These are phyloP conservation scores for Coemansia sp. DNA, from an alignment of 192 early-diverging fungal genomes.

Conservation along the genomic window DNA sequence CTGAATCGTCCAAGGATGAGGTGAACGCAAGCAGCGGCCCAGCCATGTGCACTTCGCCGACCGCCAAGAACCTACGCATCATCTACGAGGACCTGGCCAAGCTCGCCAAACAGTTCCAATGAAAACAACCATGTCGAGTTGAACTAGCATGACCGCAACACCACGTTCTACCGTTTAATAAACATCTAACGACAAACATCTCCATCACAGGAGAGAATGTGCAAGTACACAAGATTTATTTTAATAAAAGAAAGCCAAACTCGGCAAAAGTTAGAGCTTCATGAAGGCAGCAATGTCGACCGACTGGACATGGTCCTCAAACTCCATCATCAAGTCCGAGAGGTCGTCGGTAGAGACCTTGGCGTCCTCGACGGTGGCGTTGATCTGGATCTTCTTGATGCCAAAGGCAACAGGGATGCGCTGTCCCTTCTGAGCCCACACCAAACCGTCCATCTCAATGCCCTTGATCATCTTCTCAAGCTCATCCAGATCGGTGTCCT, in stretches of 20 bases:
- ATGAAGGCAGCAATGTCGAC: slow-evolving; percentile 86
- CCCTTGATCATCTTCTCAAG: slow-evolving; percentile 70
- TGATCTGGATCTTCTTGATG: slow-evolving; percentile 95
- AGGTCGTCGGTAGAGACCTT: slow-evolving; percentile 89
- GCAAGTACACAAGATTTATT: slow-evolving; percentile 9
- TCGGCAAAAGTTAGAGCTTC: slow-evolving; percentile 70
- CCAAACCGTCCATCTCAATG: slow-evolving; percentile 84
- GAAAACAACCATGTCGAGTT: not conserved
- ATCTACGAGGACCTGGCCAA: slow-evolving; percentile 35
- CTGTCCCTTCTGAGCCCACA: slow-evolving; percentile 80
- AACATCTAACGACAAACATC: not conserved
- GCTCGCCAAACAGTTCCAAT: slow-evolving; percentile 31
- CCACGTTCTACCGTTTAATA: not conserved
- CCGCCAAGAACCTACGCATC: slow-evolving; percentile 37
- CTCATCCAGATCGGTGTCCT: slow-evolving; percentile 85
- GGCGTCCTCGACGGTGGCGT: slow-evolving; percentile 88
- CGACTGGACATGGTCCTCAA: slow-evolving; percentile 89
- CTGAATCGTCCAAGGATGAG: not conserved
- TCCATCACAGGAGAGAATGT: not conserved
- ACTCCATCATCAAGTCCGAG: slow-evolving; percentile 71
- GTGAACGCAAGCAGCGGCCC: not conserved
- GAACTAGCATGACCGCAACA: not conserved
- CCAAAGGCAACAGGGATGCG: slow-evolving; percentile 87
- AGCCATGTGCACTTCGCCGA: slow-evolving; percentile 35
- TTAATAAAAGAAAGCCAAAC: slow-evolving; percentile 4